Base-by-base conservation (phyloP, 2,329 filamentous ascomycete genomes). In the Conoideocrella luteorostrata region DNA sequence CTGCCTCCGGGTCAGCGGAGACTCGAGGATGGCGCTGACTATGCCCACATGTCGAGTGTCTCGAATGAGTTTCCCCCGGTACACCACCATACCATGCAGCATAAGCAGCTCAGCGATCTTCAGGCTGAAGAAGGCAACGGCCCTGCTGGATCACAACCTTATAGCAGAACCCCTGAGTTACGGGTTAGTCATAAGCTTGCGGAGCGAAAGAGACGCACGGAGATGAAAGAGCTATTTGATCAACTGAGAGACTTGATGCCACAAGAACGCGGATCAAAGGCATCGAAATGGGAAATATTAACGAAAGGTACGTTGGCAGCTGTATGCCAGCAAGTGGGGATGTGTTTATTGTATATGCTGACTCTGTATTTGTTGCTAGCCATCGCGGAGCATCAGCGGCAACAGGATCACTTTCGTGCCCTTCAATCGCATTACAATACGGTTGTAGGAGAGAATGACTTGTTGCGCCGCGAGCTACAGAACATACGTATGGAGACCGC, bases 221-320 rank as follows among this genome's bases (percentile, higher is more conserved):
- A 93, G 60, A 93, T 93, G 87, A 93, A 93, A 66, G 83, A 87
- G 56, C 67, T 93, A 0, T 93, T 93, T 57, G 87, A 93, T 52
- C 83, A 88, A 53, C 68, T 93, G 7, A 79, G 88, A 52, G 82
- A 86, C 52, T 71, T 88, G 29, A 82, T 91, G 67, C 86, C 86
- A 2, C 84, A 88, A 53, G 86, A 88, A 55, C 79, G 87, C 13
- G 87, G 87, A 2, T 84, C 84, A 20, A 94, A 93, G 61, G 87
- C 87, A 0, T 90, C 86, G 52, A 94, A 94, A 55, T 94, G 87
- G 87, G 87, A 94, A 55, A 89, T 91, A 39, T 61, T 94, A 13
- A 89, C 85, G 3, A 91, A 91, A 71, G 85, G 87, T 90, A 68
- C n/a, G n/a, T n/a, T n/a, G n/a, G n/a, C n/a, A n/a, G n/a, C n/a